Conservation (phyloP, 2,329 filamentous ascomycete genomes). For the Botrytis tulipae region DNA sequence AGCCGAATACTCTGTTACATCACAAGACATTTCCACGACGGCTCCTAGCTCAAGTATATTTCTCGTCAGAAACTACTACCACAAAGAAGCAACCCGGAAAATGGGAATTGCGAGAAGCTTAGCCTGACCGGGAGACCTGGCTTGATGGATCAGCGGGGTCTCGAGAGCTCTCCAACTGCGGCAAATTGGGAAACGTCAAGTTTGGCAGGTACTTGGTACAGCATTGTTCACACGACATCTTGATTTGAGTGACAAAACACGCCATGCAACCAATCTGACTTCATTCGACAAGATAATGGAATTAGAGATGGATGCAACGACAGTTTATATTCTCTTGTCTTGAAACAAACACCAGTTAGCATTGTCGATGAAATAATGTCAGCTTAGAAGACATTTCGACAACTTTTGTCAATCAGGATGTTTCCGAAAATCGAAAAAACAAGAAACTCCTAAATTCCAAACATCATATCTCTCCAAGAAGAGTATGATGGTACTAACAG, state of each 20-base stretch:
- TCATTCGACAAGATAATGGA: neutral
- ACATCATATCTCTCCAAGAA: neutral
- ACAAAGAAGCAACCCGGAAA: neutral
- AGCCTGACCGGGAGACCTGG: neutral
- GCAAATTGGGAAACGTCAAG: neutral
- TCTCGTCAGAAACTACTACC: neutral
- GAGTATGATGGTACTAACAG: neutral
- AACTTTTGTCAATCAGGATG: no score
- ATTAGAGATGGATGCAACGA: neutral
- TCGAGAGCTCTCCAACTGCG: neutral
- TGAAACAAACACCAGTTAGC: neutral
- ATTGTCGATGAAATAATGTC: neutral
- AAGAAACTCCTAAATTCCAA: neutral
- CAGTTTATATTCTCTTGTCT: neutral
- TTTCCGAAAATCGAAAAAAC: neutral
- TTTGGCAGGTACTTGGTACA: neutral
- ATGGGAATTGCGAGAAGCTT: neutral
- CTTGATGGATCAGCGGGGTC: neutral
- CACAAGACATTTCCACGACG: neutral
- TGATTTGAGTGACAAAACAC: neutral
- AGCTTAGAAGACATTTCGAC: neutral
- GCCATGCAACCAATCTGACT: no score
- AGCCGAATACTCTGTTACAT: neutral
- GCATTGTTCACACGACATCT: neutral
- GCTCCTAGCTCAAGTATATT: neutral